Evolutionary conservation across 768 basidiomycete genomes (phyloP), one percentile per base, ranked within the genome.

Genomic region (Candolleomyces efflorescens): DNA sequence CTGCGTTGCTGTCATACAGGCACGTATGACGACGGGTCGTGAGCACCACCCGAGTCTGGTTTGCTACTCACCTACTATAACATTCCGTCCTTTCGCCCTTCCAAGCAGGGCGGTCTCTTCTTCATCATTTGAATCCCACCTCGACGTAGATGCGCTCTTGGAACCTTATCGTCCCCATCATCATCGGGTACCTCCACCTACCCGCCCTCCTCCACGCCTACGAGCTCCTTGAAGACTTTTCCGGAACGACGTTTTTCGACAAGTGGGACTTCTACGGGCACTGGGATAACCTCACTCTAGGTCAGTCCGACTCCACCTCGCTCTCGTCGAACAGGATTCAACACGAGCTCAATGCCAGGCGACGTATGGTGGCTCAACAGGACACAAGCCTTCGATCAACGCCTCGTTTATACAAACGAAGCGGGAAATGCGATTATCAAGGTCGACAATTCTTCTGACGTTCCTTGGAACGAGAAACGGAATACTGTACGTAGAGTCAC

Each of bases 381-480:
- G 60, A 62, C 68, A 0, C 69, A 75, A 36, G 82, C 73, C 9
- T 59, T 57, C 15, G 46, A 57, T 17, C 66, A 71, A 59, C 66
- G 70, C 1, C 75, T 91, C 6, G 80, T 82, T 6, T 87, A 80
- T 61, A 68, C 87, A 59, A 83, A 86, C 60, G 61, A 63, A 44
- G 76, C 76, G 3, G 82, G 85, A 5, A 79, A 83, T 56, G 85
- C 82, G 5, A 81, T 93, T 59, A 75, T 93, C 49, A 82, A 78
- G 62, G 91, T 92, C 3, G 90, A 91, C 72, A 87, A 90, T 61
- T 75, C 73, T 1, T 82, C 81, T 6, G 73, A 76, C 55, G 79
- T 89, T 23, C 77, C 78, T 10, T 59, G 62, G n/a, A 55, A 70
- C 15, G 65, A 73, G 18, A 78, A 82, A 60, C 74, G 90, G 43